phyloP scores from a whole-genome alignment of 352 stramenopile genomes.

The Globisporangium emineosum region DNA sequence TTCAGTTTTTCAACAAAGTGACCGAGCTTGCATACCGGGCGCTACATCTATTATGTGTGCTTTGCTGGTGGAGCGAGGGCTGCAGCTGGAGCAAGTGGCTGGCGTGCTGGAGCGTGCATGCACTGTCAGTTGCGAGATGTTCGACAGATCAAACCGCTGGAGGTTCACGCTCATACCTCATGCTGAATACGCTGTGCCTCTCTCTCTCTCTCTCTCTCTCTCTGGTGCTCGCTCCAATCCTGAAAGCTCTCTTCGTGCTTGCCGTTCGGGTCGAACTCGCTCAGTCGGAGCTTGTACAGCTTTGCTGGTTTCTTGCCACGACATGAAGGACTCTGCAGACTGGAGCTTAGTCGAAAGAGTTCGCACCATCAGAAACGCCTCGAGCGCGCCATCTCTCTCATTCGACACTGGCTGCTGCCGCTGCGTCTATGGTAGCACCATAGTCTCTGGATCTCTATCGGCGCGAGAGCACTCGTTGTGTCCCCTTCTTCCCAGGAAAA shows the following conservation, averaged over 20 bases:
- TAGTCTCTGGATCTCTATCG: not conserved
- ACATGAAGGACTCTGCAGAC: not conserved
- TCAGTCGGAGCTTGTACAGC: conserved; percentile 5
- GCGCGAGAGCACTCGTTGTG: not conserved
- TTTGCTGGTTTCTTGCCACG: not conserved
- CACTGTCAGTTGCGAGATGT: conserved; percentile 5
- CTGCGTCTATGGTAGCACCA: not conserved
- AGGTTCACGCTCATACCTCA: conserved; percentile 7
- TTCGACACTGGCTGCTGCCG: not conserved
- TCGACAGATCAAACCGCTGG: conserved; percentile 16
- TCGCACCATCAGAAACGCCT: not conserved
- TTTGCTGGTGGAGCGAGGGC: too few relatives aligned
- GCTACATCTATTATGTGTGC: too few relatives aligned
- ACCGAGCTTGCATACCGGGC: too few relatives aligned
- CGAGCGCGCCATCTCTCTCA: not conserved
- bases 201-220: conserved; percentile 1
- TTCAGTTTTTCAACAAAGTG: too few relatives aligned
- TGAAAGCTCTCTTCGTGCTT: not conserved
- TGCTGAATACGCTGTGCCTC: conserved; percentile 6
- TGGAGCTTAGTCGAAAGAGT: not conserved
- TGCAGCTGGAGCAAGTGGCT: too few relatives aligned
- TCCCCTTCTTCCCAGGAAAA: conserved; percentile 11
- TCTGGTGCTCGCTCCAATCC: not conserved
- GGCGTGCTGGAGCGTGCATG: too few relatives aligned
- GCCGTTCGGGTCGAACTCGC: not conserved